Conservation (phyloP, 495 filamentous ascomycete species). For the Friedmanniomyces simplex region DNA sequence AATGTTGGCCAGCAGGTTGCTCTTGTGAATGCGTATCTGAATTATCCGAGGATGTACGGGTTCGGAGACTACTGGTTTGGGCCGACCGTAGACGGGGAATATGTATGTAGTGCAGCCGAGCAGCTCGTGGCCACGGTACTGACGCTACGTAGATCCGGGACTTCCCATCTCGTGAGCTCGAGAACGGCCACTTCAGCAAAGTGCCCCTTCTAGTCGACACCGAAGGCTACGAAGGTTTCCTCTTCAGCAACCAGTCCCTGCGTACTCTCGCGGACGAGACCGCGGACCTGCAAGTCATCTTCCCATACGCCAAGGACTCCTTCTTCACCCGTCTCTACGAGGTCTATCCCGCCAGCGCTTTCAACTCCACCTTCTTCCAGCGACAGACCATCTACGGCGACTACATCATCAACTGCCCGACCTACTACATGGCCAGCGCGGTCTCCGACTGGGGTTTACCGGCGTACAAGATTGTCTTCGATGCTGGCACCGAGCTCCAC, state of each 20-base stretch:
- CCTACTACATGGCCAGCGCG: constrained; percentile 24
- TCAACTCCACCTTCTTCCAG: constrained; percentile 21
- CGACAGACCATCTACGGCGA: constrained; percentile 20
- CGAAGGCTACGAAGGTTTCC: constrained; percentile 18
- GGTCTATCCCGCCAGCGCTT: constrained; percentile 14
- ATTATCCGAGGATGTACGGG: constrained; percentile 7
- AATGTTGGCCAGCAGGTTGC: constrained; percentile 6
- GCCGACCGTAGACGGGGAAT: constrained; percentile 17
- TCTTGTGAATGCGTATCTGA: constrained; percentile 3
- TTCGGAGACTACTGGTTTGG: constrained; percentile 22
- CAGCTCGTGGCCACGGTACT: too few species aligned
- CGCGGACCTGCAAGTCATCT: constrained; percentile 11
- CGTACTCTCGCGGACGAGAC: constrained; percentile 3
- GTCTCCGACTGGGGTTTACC: constrained; percentile 13
- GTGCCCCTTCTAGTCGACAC: constrained; percentile 20
- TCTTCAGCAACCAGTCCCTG: constrained; percentile 8
- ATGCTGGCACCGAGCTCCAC: constrained; percentile 19
- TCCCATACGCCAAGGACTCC: constrained; percentile 13
- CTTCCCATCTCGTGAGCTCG: constrained; percentile 21
- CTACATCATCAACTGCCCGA: constrained; percentile 23
- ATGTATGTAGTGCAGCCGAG: not conserved
- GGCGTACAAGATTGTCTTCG: constrained; percentile 20
- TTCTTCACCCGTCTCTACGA: constrained; percentile 22
- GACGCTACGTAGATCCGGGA: constrained; percentile 16
- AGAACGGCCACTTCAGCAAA: constrained; percentile 21